Base-by-base conservation (phyloP, 2,329 filamentous ascomycete genomes). In the Aureobasidium sp. region DNA sequence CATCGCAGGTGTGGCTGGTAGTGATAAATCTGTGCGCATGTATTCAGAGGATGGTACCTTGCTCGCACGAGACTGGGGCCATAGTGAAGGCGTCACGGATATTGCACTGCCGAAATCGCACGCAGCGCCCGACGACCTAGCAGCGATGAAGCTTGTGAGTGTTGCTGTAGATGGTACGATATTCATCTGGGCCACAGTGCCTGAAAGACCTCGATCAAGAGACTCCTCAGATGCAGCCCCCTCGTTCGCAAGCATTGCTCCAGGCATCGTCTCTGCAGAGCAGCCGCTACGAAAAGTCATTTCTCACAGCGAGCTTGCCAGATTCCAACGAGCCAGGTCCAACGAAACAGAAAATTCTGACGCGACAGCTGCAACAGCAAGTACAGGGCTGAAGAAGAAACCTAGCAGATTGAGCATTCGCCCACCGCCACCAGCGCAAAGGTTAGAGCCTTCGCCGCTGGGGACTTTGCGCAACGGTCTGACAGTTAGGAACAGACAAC, bases 81-180 rank as follows among this genome's bases (percentile, higher is more conserved):
- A 99, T 68, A 96, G 92, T 0, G 92, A 97, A 71, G 89, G 92
- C 9, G 91, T 99, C 66, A 96, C 90, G 57, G 92, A 92, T 64
- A 85, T 95, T 20, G 83, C 88, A 4, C 76, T 97, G 59, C 62
- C 45, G 49, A 64, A n/a, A 67, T 70, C 44, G 64, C 57, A 51
- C 6, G 37, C 41, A 17, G 48, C 27, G 12, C 63, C 65, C 31
- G 64, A 68, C 39, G 63, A 70, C 57, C 64, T 73, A 8, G 70
- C 72, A 44, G 82, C 84, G 17, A 78, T 80, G 17, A 76, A 78
- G 29, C 69, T 81, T 2, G 75, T 81, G 17, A 81, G 78, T 1
- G 78, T 79, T 3, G 79, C 79, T 15, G 77, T 76, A 2, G 79
- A 81, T 62, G 78, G 78, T 0, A 81, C 79, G 0, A 78, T 81